Evolutionary conservation across 148 eudicot species (phyloP), one percentile per base, ranked within the genome.

Genomic region (Rhododendron ferrugineum): DNA sequence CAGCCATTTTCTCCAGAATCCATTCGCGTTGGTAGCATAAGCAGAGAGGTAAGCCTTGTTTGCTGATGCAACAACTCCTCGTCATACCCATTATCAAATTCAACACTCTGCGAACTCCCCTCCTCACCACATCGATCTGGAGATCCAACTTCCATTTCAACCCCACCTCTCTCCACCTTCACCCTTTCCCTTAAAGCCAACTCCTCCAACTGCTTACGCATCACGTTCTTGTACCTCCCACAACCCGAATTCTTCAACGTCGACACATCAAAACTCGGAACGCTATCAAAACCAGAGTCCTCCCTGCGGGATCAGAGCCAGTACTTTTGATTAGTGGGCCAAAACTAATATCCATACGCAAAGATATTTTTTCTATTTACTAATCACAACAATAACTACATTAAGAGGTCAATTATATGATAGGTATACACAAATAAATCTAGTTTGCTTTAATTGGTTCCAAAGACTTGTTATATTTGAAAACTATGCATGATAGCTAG

Each of bases 191-290:
- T 81, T 23, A 54, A 74, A 37, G 28, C 80, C 86, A 95, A 64
- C 84, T 89, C 91, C 50, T 77, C 5, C 74, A 95, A 77, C 88
- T 94, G 98, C 86, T 89, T 91, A 78, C 89, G 70, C 36, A 93
- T 66, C 30, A 79, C 86, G 54, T 88, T 81, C 81, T 91, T 89
- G 83, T 88, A 82, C 87, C 90, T 89, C 77, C 88, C 88, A 62
- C 75, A 72, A 11, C 80, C 78, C 3, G 72, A 68, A 47, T 22
- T 83, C 80, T 13, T 34, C 83, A 32, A 79, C 78, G 84, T 86
- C 84, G 79, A 40, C 44, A 14, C 89, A 88, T 85, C 88, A 40
- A 28, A 80, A 60, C 66, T 91, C 89, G 70, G 95, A 86, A 83
- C 62, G 52, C 91, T 88, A 85, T 87, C 52, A 89, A 89, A 10